phyloP scores from a whole-genome alignment of 2,329 filamentous ascomycete species.

The Calonectria hawksworthii region DNA sequence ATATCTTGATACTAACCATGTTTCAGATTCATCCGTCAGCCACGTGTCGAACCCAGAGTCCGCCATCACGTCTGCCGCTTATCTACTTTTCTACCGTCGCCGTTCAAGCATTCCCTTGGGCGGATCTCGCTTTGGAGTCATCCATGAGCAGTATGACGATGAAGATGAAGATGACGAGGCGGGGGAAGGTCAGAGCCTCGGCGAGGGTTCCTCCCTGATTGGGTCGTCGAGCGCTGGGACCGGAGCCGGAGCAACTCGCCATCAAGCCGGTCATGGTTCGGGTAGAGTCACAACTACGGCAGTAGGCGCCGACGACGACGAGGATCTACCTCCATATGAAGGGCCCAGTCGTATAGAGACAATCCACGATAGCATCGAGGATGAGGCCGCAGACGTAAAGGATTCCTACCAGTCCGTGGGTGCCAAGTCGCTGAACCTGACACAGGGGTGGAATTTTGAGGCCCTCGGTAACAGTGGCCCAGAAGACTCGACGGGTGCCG shows the following conservation, averaged over 20 bases:
- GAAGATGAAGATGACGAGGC: constrained; percentile 60
- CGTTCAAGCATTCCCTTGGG: constrained; percentile 84
- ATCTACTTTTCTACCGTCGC: constrained; percentile 95
- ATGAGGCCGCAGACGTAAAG: constrained; percentile 61
- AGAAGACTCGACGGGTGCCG: constrained; percentile 51
- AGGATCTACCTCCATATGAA: constrained; percentile 52
- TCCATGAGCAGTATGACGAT: constrained; percentile 75
- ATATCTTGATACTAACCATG: constrained; percentile 55
- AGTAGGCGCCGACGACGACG: constrained; percentile 46
- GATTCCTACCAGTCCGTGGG: constrained; percentile 50
- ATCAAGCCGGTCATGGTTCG: constrained; percentile 70
- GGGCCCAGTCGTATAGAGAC: constrained; percentile 36
- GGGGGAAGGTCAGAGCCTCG: constrained; percentile 92
- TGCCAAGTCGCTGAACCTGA: constrained; percentile 50
- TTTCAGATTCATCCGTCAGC: constrained; percentile 80
- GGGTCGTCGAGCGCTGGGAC: constrained; percentile 91
- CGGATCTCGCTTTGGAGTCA: constrained; percentile 79
- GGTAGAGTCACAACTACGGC: constrained; percentile 54
- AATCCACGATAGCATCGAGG: constrained; percentile 62
- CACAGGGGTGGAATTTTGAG: constrained; percentile 63
- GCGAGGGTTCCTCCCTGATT: constrained; percentile 85
- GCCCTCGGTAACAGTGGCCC: constrained; percentile 50
- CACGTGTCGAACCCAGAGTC: constrained; percentile 70
- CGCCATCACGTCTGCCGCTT: constrained; percentile 83
- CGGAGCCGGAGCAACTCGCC: constrained; percentile 83